These are phyloP conservation scores for Fusarium chlamydosporum DNA, from an alignment of 2,329 filamentous ascomycete species.

Conservation along the genomic window DNA sequence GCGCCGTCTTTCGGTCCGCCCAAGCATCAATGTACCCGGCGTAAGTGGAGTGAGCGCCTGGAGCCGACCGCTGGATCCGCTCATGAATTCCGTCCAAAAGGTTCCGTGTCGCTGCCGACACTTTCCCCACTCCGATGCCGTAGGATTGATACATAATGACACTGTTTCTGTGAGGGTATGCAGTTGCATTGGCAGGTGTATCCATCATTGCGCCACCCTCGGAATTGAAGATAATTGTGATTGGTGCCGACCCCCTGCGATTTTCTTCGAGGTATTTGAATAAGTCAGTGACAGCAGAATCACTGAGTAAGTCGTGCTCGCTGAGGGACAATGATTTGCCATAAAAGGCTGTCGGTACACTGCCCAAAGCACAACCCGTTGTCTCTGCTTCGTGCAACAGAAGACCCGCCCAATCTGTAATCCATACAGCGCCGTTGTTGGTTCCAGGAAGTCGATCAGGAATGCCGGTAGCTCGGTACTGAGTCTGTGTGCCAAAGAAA, in stretches of 20 bases:
- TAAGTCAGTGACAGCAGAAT: constrained; percentile 61
- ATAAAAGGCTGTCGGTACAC: constrained; percentile 66
- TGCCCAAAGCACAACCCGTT: constrained; percentile 62
- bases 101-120: constrained; percentile 61
- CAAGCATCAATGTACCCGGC: constrained; percentile 73
- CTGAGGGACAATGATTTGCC: constrained; percentile 70
- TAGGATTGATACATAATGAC: constrained; percentile 75
- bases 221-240: constrained; percentile 74
- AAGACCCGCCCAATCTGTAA: constrained; percentile 74
- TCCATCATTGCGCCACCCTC: constrained; percentile 73
- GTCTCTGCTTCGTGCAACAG: constrained; percentile 67
- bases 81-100: constrained; percentile 68
- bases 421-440: constrained; percentile 60
- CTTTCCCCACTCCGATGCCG: constrained; percentile 63
- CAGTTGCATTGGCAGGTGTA: constrained; percentile 67
- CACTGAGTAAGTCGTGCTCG: constrained; percentile 62
- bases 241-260: constrained; percentile 66
- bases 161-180: constrained; percentile 75
- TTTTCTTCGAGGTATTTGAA: constrained; percentile 67
- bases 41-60: constrained; percentile 65
- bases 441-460: constrained; percentile 60
- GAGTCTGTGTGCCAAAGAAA: constrained; percentile 71
- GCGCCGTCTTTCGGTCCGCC: constrained; percentile 57
- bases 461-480: constrained; percentile 68
- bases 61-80: constrained; percentile 53